Evolutionary conservation across 805 yeast species (phyloP).

Genomic region (Torulaspora gathmanii): DNA sequence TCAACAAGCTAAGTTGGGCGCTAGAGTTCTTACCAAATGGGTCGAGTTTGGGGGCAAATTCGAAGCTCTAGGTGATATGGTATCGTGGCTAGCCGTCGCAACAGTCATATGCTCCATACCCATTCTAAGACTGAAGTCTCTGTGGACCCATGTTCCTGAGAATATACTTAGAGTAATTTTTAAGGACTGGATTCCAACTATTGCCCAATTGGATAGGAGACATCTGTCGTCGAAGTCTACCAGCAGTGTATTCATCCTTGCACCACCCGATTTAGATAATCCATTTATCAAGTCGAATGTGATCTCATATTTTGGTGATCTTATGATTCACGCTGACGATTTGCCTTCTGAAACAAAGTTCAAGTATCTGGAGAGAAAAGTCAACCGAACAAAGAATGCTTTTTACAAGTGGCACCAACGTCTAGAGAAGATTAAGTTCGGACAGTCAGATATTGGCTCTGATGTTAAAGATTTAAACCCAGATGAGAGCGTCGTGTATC

Average conservation of each 20-base stretch:
- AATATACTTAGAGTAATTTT: constrained; percentile 55
- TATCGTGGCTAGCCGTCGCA: constrained; percentile 88
- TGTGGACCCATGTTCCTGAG: constrained; percentile 71
- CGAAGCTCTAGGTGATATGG: constrained; percentile 84
- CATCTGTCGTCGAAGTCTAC: constrained; percentile 54
- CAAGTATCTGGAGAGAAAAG: constrained; percentile 55
- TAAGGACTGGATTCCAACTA: constrained; percentile 89
- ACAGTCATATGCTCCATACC: constrained; percentile 79
- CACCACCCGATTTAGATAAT: constrained; percentile 82
- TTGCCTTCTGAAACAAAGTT: constrained; percentile 27
- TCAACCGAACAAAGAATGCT: constrained; percentile 64
- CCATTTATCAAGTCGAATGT: constrained; percentile 70
- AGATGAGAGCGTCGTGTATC: constrained; percentile 26
- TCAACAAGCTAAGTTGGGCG: constrained; percentile 41
- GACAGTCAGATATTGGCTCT: not conserved
- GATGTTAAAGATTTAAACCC: constrained; percentile 39
- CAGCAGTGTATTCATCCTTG: constrained; percentile 59
- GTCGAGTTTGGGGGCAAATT: constrained; percentile 73
- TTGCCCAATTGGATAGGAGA: constrained; percentile 80
- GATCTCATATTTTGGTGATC: constrained; percentile 88
- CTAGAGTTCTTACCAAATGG: constrained; percentile 73
- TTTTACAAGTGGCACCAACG: constrained; percentile 82
- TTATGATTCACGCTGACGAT: constrained; percentile 45
- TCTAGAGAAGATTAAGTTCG: constrained; percentile 34
- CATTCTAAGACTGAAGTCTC: constrained; percentile 60